Conservation (phyloP, 2,329 filamentous ascomycete species). For the Xylaria polymorpha region DNA sequence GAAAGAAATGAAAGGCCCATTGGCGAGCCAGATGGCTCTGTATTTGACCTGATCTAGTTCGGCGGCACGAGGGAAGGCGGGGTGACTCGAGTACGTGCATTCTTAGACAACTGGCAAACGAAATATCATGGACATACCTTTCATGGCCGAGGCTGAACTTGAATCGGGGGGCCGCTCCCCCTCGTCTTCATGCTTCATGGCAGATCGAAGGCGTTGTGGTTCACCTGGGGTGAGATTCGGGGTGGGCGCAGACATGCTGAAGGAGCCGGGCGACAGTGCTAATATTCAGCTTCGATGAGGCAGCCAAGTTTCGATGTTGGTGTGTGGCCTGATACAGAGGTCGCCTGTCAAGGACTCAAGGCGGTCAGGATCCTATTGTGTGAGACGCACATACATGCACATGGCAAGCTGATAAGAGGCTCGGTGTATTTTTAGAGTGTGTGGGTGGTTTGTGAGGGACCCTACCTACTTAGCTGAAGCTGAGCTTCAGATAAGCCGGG, state of each 20-base stretch:
- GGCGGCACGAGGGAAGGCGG: conserved; percentile 7
- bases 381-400: background rate
- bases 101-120: conserved; percentile 9
- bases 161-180: conserved; percentile 42
- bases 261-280: conserved; percentile 10
- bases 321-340: conserved; percentile 13
- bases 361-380: conserved; percentile 13
- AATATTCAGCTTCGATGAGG: conserved; percentile 14
- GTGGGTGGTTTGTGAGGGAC: conserved; percentile 3
- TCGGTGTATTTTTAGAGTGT: conserved; percentile 16
- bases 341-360: conserved; percentile 10
- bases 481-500: conserved; percentile 22
- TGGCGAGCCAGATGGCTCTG: background rate
- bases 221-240: conserved; percentile 41
- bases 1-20: background rate
- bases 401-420: conserved; percentile 17
- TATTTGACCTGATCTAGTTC: background rate
- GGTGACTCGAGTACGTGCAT: background rate
- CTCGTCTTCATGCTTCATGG: conserved; percentile 50
- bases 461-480: too few species aligned
- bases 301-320: conserved; percentile 1
- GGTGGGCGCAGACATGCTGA: conserved; percentile 45
- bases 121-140: conserved; percentile 46
- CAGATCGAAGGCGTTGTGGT: conserved; percentile 47
- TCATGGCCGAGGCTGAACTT: conserved; percentile 39